A percentile compares a stretch with the other conserved stretches of the same genome.
phyloP scores from a whole-genome alignment of 2,329 filamentous ascomycete species.

The Pseudophaeomoniella oleicola region DNA sequence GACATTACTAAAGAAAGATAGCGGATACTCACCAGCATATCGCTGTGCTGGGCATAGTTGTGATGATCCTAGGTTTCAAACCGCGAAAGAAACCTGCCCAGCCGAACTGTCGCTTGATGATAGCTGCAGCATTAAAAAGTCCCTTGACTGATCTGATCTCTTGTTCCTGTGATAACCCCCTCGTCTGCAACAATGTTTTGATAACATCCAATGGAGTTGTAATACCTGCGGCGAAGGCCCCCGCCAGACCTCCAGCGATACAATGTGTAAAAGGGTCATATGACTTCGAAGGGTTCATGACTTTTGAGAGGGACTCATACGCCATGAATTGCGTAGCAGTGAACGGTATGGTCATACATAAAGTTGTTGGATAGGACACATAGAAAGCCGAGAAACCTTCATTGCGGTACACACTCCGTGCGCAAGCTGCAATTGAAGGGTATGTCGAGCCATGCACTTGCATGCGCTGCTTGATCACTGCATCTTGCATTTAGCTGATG shows the following conservation, averaged over 20 bases:
- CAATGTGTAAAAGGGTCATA: conserved; percentile 95
- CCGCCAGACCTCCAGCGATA: conserved; percentile 77
- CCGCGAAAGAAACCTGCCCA: conserved; percentile 84
- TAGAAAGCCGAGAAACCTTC: conserved; percentile 92
- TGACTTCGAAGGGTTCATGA: conserved; percentile 69
- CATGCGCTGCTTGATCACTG: conserved; percentile 99
- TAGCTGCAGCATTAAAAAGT: conserved; percentile 60
- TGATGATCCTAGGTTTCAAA: conserved; percentile 77
- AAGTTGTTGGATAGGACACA: conserved; percentile 91
- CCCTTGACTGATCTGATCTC: conserved; percentile 79
- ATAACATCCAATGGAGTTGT: conserved; percentile 97
- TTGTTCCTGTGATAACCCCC: conserved; percentile 65
- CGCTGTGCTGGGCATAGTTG: conserved; percentile 97
- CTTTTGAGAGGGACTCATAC: conserved; percentile 90
- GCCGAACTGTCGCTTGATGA: conserved; percentile 75
- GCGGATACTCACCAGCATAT: conserved; percentile 69
- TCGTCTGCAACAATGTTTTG: conserved; percentile 91
- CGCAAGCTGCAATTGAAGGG: conserved; percentile 74
- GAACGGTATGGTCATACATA: conserved; percentile 98
- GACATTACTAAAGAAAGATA: no score
- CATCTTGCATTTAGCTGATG: conserved; percentile 1
- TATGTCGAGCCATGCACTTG: conserved; percentile 94
- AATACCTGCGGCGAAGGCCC: conserved; percentile 81
- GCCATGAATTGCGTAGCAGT: conserved; percentile 94
- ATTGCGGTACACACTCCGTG: conserved; percentile 67